Evolutionary conservation across 495 filamentous ascomycete genomes (phyloP), one percentile per base, ranked within the genome.

Genomic region (Penicillium waksmanii): DNA sequence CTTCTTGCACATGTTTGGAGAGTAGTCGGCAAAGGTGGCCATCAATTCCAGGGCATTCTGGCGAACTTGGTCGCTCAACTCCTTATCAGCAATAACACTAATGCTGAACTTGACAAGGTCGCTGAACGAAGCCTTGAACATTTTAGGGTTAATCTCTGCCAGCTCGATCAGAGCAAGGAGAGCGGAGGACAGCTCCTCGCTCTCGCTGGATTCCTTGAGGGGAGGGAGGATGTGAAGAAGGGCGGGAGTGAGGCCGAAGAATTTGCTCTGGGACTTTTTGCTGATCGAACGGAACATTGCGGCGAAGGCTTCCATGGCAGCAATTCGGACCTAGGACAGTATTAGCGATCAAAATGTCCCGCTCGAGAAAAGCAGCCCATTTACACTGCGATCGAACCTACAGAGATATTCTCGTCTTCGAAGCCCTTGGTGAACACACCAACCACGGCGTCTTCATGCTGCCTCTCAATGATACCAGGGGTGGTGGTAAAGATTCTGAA

Each of bases 1-100:
- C 66, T 97, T 98, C 72, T 86, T 88, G 80, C 95, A 98, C 88
- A 97, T 96, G 27, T 87, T 85, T 11, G 96, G 91, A 2, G 88
- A 88, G 62, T 95, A 93, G 65, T 99, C 96, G 59, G 96, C 95
- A 75, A 99, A 99, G 1, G 96, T 99, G 27, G 93, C 94, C 89
- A 99, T 96, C 46, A 99, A 81, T 67, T 99, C 96, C 55, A 99
- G 77, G 2, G 96, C 90, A 69, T 97, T 98, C 71, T 99, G 96
- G 61, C 96, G 84, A 51, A 93, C 88, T 57, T 92, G 83, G 69
- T 98, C 92, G 49, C 83, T 89, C 31, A 98, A 82, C 52, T 97
- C 95, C 78, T 97, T 98, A 65, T 98, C 94, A 64, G 95, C 91
- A 62, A 99, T 88, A 35, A 98, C 92, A 8, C 89, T 90, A 56